Evolutionary conservation across 106 monocot genomes (phyloP), one percentile per base, ranked within the genome.

Genomic region (Cymbidium sinense): DNA sequence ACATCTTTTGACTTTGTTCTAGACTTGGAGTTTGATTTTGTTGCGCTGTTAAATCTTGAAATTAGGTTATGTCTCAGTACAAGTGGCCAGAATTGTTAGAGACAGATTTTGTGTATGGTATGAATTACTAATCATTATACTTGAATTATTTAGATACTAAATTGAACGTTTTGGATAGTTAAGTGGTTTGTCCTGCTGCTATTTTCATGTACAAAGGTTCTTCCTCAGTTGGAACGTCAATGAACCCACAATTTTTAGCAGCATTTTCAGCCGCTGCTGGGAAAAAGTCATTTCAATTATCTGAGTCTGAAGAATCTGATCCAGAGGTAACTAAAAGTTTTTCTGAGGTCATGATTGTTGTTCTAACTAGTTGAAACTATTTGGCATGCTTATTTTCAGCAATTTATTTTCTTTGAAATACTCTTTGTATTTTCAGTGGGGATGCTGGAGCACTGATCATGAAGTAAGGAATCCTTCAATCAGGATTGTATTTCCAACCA

Each of bases 251-350:
- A 79, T 95, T 88, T 77, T 78, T 95, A 75, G 88, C 92, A 79
- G 78, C 83, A 12, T 95, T 92, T 76, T 79, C 95, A 77, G 79
- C 95, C 78, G 92, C 95, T 44, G 80, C 86, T 74, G 95, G 95
- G 35, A 95, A 95, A 85, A 90, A 76, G 82, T 85, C 85, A 44
- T 76, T 35, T 80, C 76, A 85, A 21, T 82, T 77, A 70, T 77
- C 88, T 5, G 95, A 95, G 41, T 90, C 95, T 25, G 83, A 95
- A 64, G 95, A 95, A 76, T 95, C 95, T 82, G 95, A 95, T 80
- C 95, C 95, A 70, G 95, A 90, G 82, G 95, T 95, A 82, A 58
- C 37, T 36, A 2, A 23, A 19, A 30, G 11, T 21, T 50, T 58
- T 54, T 30, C 30, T 39, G 34, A 20, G 76, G 13, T 70, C 23